Base-by-base conservation (phyloP, 768 basidiomycete species). In the Agaricus bisporus region DNA sequence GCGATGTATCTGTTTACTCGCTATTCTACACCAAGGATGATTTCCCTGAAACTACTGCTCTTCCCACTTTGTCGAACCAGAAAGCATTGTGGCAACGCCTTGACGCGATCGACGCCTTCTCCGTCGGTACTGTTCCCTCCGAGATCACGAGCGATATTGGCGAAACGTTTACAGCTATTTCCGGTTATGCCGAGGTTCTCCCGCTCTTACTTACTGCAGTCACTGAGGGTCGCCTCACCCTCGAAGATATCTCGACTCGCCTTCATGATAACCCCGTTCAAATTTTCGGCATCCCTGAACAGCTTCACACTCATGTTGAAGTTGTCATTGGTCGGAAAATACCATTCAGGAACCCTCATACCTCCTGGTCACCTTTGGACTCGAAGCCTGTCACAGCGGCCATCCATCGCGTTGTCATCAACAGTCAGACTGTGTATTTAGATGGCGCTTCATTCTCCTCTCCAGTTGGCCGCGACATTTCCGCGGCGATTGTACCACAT, bases 271-370 rank as follows among this genome's bases (percentile, higher is more conserved):
- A 97, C 68, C 95, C 97, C 1, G 80, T 88, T 17, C 78, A 82
- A 38, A 98, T 99, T 64, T 97, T 98, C 65, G 86, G 86, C 32
- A 77, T 98, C 11, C 86, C 91, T 0, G 92, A 97, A 58, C 91
- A 92, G 63, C 64, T 79, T 5, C 80, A 91, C 56, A 93, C 94
- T 1, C 87, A 86, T 58, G 90, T 97, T 36, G 97, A 99, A 64
- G 91, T 99, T 42, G 91, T 95, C 58, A 73, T 97, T 25, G 89
- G 91, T 53, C 83, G 97, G 48, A 78, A 76, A 53, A 74, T 78
- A 17, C 70, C 73, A 41, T 91, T 90, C 66, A 66, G 64, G 12
- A 68, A 71, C 49, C 73, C 74, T 20, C 63, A 70, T 6, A 68
- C 69, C 18, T 73, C 73, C 48, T 99, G 95, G 95, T 95, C 95